Conservation (phyloP, 2,329 filamentous ascomycete species). For the Akanthomyces lecanii region DNA sequence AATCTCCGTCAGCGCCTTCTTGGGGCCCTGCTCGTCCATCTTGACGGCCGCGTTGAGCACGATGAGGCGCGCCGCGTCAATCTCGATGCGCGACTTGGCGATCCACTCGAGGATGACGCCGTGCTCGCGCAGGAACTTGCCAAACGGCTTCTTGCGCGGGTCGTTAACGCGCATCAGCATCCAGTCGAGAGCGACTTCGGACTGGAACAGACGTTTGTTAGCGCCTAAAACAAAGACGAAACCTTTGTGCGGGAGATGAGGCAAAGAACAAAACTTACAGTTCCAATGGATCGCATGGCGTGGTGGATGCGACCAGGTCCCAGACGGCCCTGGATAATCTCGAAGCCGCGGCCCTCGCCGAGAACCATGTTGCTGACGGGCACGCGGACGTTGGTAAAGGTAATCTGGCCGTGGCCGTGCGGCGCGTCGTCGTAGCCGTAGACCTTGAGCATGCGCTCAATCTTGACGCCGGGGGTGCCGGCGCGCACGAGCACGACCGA, state of each 20-base stretch:
- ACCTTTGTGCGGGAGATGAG: not conserved
- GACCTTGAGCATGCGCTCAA: constrained; percentile 88
- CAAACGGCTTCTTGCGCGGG: constrained; percentile 83
- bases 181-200: constrained; percentile 90
- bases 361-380: constrained; percentile 81
- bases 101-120: constrained; percentile 95
- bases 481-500: constrained; percentile 88
- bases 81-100: constrained; percentile 85
- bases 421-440: constrained; percentile 98
- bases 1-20: constrained; percentile 87
- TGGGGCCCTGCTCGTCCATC: constrained; percentile 86
- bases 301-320: constrained; percentile 97
- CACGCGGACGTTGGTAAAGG: constrained; percentile 85
- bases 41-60: constrained; percentile 93
- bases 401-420: constrained; percentile 91
- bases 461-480: constrained; percentile 76
- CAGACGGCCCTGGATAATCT: constrained; percentile 96
- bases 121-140: constrained; percentile 80
- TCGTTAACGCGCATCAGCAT: constrained; percentile 94
- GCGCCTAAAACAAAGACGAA: not conserved
- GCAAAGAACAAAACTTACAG: constrained; percentile 44
- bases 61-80: constrained; percentile 82
- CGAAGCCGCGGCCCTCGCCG: constrained; percentile 89
- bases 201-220: constrained; percentile 35
- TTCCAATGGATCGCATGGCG: constrained; percentile 91